Evolutionary conservation across 768 basidiomycete species (phyloP), one percentile per base, ranked within the genome.

Genomic region (Pisolithus orientalis): DNA sequence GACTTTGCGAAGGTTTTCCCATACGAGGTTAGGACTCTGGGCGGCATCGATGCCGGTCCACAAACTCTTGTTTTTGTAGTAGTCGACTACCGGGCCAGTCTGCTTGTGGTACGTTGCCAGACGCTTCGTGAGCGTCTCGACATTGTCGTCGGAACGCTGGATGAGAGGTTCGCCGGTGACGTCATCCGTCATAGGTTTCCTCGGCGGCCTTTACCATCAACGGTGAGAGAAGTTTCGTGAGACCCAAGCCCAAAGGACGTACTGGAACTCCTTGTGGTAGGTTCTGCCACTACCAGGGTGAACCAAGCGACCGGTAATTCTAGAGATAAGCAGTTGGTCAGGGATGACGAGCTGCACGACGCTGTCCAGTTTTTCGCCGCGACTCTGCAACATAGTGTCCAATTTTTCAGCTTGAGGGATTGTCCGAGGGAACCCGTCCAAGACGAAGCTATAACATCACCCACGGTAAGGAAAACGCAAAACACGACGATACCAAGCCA

Each of bases 391-490:
- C 96, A 99, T 97, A 54, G 76, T 73, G 65, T 95, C 95, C 50
- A 99, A 85, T 71, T 96, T 98, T 72, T 94, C 81, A 3, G 96
- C 96, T 64, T 99, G 96, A 9, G 89, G 85, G 34, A 98, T 91
- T 4, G 95, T 98, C 40, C 96, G 86, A 39, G 96, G 96, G 82
- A 99, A 99, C n/a, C 96, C 96, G 64, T 99, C 96, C 47, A 99
- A 78, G 52, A 99, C 96, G 71, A 99, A 99, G 37, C 95, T 98
- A 59, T 14, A 9, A 25, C 7, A 29, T 39, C 17, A 29, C 48
- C 17, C 31, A 6, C 11, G 31, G 3, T 10, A 34, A 51, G 42
- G 47, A 45, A 45, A 31, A 24, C 21, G 21, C n/a, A 32, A 39
- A 51, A 44, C 50, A 7, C 13, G 21, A 40, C 28, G 21, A 44